Base-by-base conservation (phyloP, 352 stramenopile genomes). In the Globisporangium nagaii region DNA sequence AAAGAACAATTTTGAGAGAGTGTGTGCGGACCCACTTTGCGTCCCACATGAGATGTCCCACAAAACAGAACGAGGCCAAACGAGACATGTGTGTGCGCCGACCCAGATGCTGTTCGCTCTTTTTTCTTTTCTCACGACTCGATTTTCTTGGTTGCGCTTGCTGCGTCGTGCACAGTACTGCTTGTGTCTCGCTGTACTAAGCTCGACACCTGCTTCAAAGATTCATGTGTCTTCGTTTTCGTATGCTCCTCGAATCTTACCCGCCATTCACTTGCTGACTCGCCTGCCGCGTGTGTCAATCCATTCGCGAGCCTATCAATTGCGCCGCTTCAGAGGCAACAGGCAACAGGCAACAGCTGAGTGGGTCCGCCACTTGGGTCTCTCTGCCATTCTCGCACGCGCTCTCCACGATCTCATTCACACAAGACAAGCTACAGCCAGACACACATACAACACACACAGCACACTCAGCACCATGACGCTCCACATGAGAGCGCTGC, bases 1-100 rank as follows among this genome's bases (percentile, higher is more conserved):
- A 45, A 47, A 44, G 39, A 44, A 44, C 19, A n/a, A 27, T 44
- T n/a, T n/a, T n/a, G n/a, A n/a, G 37, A 44, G 37, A 44, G 37
- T 44, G 19, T 44, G 20, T 44, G 24, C 22, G 22, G 22, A 32
- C 40, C 22, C 40, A 46, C 22, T 13, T 13, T 5, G 7, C 5
- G 19, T 8, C 44, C 44, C 44, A 51, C 28, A 27, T 22, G 11
- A 15, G 10, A 51, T 25, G 25, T 36, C 20, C 15, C 32, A 17
- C 11, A 15, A 24, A 7, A 48, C 30, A 48, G 22, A 2, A 15
- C 32, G 34, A 34, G 11, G 11, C 2, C 17, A 32, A n/a, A 22
- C 24, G 41, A 48, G 24, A 48, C 41, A 48, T 48, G 24, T 48
- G 15, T 48, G 24, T 48, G 15, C 6, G 13, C 2, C 4, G 24